Conservation (phyloP, 495 filamentous ascomycete species). For the Penicillium coffeae region DNA sequence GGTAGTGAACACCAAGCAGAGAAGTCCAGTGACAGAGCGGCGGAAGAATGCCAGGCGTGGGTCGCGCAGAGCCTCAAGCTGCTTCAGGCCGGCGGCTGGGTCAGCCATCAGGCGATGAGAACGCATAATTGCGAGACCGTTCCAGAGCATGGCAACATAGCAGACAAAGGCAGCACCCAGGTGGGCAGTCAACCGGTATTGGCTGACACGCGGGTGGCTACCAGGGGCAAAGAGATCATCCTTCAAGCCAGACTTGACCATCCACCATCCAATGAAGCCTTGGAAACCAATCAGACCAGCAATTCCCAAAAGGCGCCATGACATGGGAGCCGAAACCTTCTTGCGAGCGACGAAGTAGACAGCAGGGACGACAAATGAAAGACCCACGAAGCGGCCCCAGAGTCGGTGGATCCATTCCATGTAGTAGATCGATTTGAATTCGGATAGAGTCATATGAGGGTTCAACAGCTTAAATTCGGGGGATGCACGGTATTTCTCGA, state of each 20-base stretch:
- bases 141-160: constrained; percentile 91
- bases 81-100: constrained; percentile 50
- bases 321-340: constrained; percentile 74
- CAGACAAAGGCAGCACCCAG: constrained; percentile 84
- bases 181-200: constrained; percentile 89
- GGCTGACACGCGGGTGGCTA: constrained; percentile 83
- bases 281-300: constrained; percentile 89
- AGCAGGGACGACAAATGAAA: constrained; percentile 84
- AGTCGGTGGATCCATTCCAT: constrained; percentile 99
- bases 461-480: constrained; percentile 91
- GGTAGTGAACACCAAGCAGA: constrained; percentile 76
- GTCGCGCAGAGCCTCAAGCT: constrained; percentile 55
- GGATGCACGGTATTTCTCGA: constrained; percentile 82
- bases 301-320: constrained; percentile 73
- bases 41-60: constrained; percentile 70
- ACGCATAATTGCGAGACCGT: constrained; percentile 79
- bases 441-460: constrained; percentile 80
- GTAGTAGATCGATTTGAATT: constrained; percentile 98
- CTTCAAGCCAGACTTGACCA: constrained; percentile 93
- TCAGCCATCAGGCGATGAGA: constrained; percentile 64
- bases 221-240: constrained; percentile 93
- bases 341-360: constrained; percentile 82
- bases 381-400: constrained; percentile 89
- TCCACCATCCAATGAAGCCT: constrained; percentile 97
- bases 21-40: constrained; percentile 65